A percentile compares a stretch with the other conserved stretches of the same genome.
Evolutionary conservation across 805 yeast genomes (phyloP).

Genomic region (Metschnikowia proteae): DNA sequence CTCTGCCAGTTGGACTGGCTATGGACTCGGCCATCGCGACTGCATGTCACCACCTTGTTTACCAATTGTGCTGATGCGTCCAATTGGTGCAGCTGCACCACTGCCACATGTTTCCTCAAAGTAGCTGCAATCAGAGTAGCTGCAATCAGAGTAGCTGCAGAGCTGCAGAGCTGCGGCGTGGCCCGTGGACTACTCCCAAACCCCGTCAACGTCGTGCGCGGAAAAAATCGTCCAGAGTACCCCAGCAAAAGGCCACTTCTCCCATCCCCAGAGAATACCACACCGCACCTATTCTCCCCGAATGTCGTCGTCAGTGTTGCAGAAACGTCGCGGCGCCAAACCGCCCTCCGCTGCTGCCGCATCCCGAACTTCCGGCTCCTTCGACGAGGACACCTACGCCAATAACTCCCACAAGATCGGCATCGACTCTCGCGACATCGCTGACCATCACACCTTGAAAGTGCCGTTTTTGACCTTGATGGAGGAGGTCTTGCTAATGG

Average conservation of each 20-base stretch:
- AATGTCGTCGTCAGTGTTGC: slow-evolving; percentile 50
- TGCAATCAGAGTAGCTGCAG: too few relatives aligned
- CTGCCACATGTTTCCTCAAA: too few relatives aligned
- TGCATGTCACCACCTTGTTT: too few relatives aligned
- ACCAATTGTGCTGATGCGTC: too few relatives aligned
- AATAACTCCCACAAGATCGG: slow-evolving; percentile 60
- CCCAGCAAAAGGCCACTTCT: not conserved
- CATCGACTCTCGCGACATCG: slow-evolving; percentile 71
- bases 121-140: too few relatives aligned
- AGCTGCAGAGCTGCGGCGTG: too few relatives aligned
- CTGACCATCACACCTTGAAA: slow-evolving; percentile 35
- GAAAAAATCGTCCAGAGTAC: not conserved
- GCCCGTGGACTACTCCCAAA: not conserved
- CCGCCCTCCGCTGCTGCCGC: slow-evolving; percentile 10
- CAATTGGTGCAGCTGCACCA: too few relatives aligned
- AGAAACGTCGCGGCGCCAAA: slow-evolving; percentile 65
- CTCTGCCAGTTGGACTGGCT: too few relatives aligned
- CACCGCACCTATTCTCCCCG: not conserved
- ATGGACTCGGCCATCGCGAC: too few relatives aligned
- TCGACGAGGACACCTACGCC: slow-evolving; percentile 19
- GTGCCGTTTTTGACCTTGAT: slow-evolving; percentile 81
- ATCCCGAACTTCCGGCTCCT: slow-evolving; percentile 22
- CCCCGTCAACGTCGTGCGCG: slow-evolving; percentile 4
- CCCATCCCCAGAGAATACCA: slow-evolving; percentile 4
- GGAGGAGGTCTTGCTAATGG: slow-evolving; percentile 94